Base-by-base conservation (phyloP, 2,329 filamentous ascomycete genomes). In the Alternaria gansuensis region DNA sequence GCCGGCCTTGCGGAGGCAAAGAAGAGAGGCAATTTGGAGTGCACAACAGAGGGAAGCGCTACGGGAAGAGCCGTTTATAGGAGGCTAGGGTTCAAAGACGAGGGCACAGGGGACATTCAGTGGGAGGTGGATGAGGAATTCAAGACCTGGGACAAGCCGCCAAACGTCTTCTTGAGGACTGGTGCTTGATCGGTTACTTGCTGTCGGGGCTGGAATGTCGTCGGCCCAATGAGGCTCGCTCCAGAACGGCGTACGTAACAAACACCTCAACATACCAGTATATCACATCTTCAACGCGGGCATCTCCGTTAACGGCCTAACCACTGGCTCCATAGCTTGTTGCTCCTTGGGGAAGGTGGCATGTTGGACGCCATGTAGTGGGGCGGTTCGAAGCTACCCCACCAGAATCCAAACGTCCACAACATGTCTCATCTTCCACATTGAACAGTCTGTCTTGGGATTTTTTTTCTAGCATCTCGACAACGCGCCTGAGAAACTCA, bases 151-250 rank as follows among this genome's bases (percentile, higher is more conserved):
- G 64, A 69, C 29, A 70, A 70, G 54, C 75, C 75, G 5, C 64
- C 75, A 11, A 77, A 77, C 46, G 62, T 78, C 5, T 78, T 78
- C 33, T 50, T 78, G 57, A 65, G 75, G 17, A 78, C 74, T n/a
- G 64, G 73, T 10, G 53, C 49, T 50, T 67, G 46, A 59, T 54
- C 13, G 26, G 14, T n/a, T 39, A 13, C n/a, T 39, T 5, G 24
- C 21, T 40, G 21, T 14, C 24, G 17, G 8, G 37, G 21, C 37
- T 24, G 37, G 24, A 21, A 21, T 26, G 3, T 21, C 11, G 9
- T 34, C 36, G 21, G 24, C 14, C 44, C 21, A 10, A 4, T 43
- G 26, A n/a, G n/a, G 13, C 28, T 23, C 7, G 29, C 29, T 36
- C 8, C 21, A 23, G 31, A 48, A 36, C 14, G 4, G 21, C 31